phyloP scores from a whole-genome alignment of 148 eudicot genomes.

The Limonium bicolor region DNA sequence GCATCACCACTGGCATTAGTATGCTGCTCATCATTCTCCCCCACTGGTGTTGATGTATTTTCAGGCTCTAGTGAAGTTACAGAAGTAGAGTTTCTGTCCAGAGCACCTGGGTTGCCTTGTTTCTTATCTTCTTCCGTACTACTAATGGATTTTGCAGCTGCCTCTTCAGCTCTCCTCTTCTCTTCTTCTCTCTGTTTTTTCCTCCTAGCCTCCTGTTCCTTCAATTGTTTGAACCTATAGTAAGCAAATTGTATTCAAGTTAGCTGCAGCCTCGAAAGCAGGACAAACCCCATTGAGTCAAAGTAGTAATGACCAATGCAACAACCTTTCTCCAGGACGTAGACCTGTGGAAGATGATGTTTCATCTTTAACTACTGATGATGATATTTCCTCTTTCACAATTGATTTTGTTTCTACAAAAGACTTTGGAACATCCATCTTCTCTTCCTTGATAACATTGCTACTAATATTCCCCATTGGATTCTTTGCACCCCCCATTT shows the following conservation, averaged over 20 bases:
- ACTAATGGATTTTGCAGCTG: slow-evolving; percentile 10
- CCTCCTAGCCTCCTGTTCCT: slow-evolving; percentile 81
- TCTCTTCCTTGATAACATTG: slow-evolving; percentile 32
- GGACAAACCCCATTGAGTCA: neutral
- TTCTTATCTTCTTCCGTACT: slow-evolving; percentile 10
- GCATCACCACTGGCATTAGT: neutral
- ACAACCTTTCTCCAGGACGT: slow-evolving; percentile 94
- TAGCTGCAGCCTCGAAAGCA: neutral
- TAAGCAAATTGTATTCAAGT: slow-evolving; percentile 1
- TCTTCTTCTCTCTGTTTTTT: slow-evolving; percentile 48
- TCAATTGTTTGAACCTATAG: slow-evolving; percentile 74
- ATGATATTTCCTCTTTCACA: slow-evolving; percentile 10
- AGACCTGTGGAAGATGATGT: slow-evolving; percentile 29
- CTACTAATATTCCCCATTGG: slow-evolving; percentile 32
- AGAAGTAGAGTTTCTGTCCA: neutral
- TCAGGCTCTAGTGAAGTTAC: neutral
- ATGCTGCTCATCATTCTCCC: neutral
- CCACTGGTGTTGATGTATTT: neutral
- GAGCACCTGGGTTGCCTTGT: neutral
- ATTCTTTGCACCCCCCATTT: slow-evolving; percentile 63
- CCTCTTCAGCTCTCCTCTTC: slow-evolving; percentile 27
- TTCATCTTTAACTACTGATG: slow-evolving; percentile 16
- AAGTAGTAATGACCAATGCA: slow-evolving; percentile 31
- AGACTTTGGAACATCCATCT: slow-evolving; percentile 16
- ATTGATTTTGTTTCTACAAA: slow-evolving; percentile 17